phyloP scores from a whole-genome alignment of 495 filamentous ascomycete genomes.

The Staphylotrichum longicolle region DNA sequence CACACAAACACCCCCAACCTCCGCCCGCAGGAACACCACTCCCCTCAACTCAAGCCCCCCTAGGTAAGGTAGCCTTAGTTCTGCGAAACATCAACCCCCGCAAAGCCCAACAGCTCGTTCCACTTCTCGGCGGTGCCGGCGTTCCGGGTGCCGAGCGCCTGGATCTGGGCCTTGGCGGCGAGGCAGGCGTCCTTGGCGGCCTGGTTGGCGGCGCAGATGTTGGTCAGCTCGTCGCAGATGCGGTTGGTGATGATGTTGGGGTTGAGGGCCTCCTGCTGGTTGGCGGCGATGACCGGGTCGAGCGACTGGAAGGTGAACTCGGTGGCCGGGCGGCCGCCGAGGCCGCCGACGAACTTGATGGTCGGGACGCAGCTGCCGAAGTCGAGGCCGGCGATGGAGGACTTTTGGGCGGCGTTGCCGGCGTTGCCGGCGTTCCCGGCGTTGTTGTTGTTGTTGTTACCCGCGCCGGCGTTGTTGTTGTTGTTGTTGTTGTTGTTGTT shows the following conservation, averaged over 20 bases:
- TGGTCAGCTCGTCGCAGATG: conserved; percentile 59
- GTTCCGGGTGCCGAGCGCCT: conserved; percentile 41
- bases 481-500: conserved; percentile 18
- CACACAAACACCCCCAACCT: neutral
- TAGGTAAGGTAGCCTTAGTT: neutral
- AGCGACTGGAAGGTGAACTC: conserved; percentile 56
- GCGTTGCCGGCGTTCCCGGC: neutral
- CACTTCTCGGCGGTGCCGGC: conserved; percentile 43
- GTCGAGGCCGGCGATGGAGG: conserved; percentile 40
- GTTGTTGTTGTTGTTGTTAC: conserved; percentile 20
- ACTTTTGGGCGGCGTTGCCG: conserved; percentile 22
- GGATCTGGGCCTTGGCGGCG: conserved; percentile 43
- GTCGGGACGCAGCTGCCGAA: conserved; percentile 55
- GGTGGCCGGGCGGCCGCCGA: conserved; percentile 42
- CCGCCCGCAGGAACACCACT: neutral
- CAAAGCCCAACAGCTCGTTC: conserved; percentile 46
- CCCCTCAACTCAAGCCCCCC: neutral
- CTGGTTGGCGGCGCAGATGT: conserved; percentile 55
- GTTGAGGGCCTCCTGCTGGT: conserved; percentile 55
- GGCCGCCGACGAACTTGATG: conserved; percentile 53
- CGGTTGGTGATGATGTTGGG: conserved; percentile 66
- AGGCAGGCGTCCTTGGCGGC: conserved; percentile 50
- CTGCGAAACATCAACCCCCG: conserved; percentile 26
- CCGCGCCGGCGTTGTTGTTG: conserved; percentile 7
- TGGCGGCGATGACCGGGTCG: conserved; percentile 47